These are phyloP conservation scores for Tylopilus balloui DNA, from an alignment of 768 basidiomycete genomes.

Conservation along the genomic window DNA sequence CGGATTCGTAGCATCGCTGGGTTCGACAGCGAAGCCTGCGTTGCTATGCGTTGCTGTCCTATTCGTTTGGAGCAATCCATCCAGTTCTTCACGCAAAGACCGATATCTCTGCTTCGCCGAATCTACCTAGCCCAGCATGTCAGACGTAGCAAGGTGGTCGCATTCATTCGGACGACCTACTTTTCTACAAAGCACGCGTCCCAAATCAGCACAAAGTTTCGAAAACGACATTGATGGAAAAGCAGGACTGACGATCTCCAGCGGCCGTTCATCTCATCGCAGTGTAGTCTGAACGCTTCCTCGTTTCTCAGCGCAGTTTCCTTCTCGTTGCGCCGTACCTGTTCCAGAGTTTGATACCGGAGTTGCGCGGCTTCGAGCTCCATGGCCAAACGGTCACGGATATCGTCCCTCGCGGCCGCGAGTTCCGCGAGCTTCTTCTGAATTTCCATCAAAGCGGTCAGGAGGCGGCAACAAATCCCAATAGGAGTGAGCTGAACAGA, in stretches of 20 bases:
- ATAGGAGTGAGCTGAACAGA: neutral
- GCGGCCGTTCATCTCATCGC: neutral
- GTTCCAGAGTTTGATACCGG: neutral
- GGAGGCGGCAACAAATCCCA: neutral
- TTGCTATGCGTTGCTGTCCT: neutral
- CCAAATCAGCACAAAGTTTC: neutral
- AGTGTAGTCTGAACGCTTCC: neutral
- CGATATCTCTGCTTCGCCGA: neutral
- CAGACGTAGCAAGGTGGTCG: neutral
- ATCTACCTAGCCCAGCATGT: neutral
- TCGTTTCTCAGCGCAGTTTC: neutral
- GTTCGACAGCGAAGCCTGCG: neutral
- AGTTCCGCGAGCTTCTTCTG: neutral
- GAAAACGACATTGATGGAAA: too few species aligned
- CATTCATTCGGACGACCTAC: neutral
- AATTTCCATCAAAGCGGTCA: neutral
- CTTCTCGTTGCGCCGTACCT: neutral
- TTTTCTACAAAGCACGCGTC: neutral
- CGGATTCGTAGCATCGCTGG: neutral
- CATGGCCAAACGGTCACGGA: neutral
- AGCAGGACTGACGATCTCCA: conserved; percentile 4
- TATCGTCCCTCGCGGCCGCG: neutral
- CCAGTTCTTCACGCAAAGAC: neutral
- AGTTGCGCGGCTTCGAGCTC: neutral
- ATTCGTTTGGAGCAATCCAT: neutral